phyloP scores from a whole-genome alignment of 2,329 filamentous ascomycete genomes.

The Aspergillus pseudotamarii region DNA sequence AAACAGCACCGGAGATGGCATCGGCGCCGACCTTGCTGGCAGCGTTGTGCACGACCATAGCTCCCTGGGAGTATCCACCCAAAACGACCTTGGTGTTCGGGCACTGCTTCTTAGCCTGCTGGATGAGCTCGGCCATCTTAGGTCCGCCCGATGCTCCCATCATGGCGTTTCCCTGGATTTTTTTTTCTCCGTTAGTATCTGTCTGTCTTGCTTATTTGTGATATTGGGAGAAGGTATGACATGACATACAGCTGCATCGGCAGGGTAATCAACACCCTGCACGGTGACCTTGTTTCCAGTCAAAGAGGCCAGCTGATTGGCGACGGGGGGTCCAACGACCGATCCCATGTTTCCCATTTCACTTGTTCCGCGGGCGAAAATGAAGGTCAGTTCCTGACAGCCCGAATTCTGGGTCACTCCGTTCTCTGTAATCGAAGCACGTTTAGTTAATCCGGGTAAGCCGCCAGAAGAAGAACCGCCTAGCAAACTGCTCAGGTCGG shows the following conservation, averaged over 20 bases:
- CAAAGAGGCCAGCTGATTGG: conserved; percentile 25
- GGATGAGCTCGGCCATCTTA: conserved; percentile 32
- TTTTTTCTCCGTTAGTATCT: background rate
- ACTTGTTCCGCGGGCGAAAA: conserved; percentile 48
- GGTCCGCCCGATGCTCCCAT: conserved; percentile 34
- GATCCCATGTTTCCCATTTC: conserved; percentile 49
- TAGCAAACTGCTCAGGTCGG: background rate
- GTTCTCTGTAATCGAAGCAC: conserved; percentile 38
- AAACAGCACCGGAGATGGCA: conserved; percentile 45
- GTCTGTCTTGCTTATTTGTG: background rate
- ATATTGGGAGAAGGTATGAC: background rate
- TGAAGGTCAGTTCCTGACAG: conserved; percentile 47
- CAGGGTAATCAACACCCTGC: conserved; percentile 38
- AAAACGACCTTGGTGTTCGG: conserved; percentile 38
- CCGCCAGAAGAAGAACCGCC: background rate
- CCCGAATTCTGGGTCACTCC: conserved; percentile 41
- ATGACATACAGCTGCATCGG: conserved; percentile 25
- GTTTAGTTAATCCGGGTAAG: conserved; percentile 17
- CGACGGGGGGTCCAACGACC: conserved; percentile 43
- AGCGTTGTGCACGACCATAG: conserved; percentile 40
- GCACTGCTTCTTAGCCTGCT: conserved; percentile 33
- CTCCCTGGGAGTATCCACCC: conserved; percentile 39
- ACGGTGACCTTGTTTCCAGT: conserved; percentile 31
- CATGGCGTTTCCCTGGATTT: conserved; percentile 31
- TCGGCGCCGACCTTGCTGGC: conserved; percentile 31